Evolutionary conservation across 805 yeast species (phyloP), one percentile per base, ranked within the genome.

Genomic region (Candida montana): DNA sequence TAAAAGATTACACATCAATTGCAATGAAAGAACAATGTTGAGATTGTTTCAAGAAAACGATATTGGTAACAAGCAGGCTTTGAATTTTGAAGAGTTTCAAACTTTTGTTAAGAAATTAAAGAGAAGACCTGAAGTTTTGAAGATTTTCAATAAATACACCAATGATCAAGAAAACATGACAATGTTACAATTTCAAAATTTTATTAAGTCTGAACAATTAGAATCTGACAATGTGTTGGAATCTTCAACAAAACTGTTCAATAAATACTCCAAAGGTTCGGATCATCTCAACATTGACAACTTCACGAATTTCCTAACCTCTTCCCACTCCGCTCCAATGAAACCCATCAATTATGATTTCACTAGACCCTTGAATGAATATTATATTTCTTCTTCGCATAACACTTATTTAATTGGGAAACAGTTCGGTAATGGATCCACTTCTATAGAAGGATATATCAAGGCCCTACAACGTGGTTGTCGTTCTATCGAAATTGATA

Each of bases 311-410:
- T 65, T 49, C 40, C 47, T 69, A 13, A 58, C 61, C 1, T 54
- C 61, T 3, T 59, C 63, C 2, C 38, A 48, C 24, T 24, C 44
- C 20, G 46, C 63, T 0, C 53, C 63, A 34, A 42, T 56, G 17
- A 48, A 46, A 4, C 40, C 50, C 4, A 26, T 31, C 1, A 42
- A 39, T 2, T 57, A 52, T 29, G 79, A 79, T 46, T 67, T 74
- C 43, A 56, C 75, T 0, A 65, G 67, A 21, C 98, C 99, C 0
- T 55, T 93, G 29, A 86, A 79, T 55, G 91, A 90, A 52, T 93
- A 95, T 59, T 88, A 68, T 56, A 84, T 95, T 24, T 88, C 96
- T 0, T 87, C 97, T 0, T 89, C 97, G 0, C 99, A 93, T 60
- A 93, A 93, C 58, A 93, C 99, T 0, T 93, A 93, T 55, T 67